Evolutionary conservation across 2,329 filamentous ascomycete genomes (phyloP), one percentile per base, ranked within the genome.

Genomic region (Clonostachys rhizophaga): DNA sequence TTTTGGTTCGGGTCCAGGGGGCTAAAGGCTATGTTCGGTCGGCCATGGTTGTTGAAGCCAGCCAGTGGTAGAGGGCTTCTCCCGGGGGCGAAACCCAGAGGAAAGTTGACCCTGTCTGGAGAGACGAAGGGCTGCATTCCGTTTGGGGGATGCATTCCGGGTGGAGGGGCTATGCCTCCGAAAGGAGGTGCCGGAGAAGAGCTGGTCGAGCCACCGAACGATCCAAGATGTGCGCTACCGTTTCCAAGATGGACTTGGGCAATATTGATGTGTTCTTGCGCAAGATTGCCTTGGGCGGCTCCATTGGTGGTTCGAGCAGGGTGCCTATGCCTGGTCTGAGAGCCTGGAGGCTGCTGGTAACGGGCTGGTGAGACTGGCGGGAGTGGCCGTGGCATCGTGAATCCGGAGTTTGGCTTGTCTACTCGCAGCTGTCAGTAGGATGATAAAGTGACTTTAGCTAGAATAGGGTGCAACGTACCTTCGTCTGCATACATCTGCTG

Each of bases 121-220:
- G 51, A 57, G 56, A 64, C 65, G 51, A 61, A 65, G 46, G 62
- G 58, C 37, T 62, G 58, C 41, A 59, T 62, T 30, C 62, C 63
- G 46, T 66, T 60, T 6, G 58, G 59, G 6, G 57, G 55, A 10
- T 66, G 54, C 53, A 73, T 67, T 8, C 69, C 68, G n/a, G 76
- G 74, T 39, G 76, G 76, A 43, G 72, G 71, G 42, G 71, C 71
- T 45, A 75, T 72, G 47, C 67, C 70, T 34, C 67, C 70, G 13
- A 71, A 71, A 42, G 76, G 77, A 40, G 72, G 72, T 17, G 68
- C 76, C 2, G 81, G 81, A 6, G 81, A 84, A 1, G 80, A 77
- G 46, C 70, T 75, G 55, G 77, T 75, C 12, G 81, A 84, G 16
- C 71, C 74, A 34, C 72, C 65, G 50, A 78, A 76, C 7, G 68